A percentile compares a stretch with the other conserved stretches of the same genome.
Evolutionary conservation across 23 red algal genomes (phyloP).

Genomic region (Cyanidioschyzon merolae): DNA sequence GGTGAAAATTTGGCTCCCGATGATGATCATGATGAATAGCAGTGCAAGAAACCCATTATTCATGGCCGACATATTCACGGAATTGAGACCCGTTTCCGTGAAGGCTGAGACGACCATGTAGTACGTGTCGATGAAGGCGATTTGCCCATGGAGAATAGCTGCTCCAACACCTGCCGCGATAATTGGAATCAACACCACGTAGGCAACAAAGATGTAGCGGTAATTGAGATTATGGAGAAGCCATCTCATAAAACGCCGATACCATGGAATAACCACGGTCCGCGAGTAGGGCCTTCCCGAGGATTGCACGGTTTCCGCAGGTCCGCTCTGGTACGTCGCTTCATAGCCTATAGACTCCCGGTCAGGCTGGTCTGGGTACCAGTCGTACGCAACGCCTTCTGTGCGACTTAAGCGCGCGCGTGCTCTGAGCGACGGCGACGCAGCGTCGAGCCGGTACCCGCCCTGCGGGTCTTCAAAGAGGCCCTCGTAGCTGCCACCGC

Average conservation of each 20-base stretch:
- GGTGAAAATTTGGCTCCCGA: constrained; percentile 1
- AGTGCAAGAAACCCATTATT: constrained; percentile 3
- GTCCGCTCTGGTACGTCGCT: too few species aligned
- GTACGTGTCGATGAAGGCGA: constrained; percentile 13
- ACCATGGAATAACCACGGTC: background rate
- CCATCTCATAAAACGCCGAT: background rate
- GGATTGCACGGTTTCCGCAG: too few species aligned
- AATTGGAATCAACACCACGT: background rate
- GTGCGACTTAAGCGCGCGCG: too few species aligned
- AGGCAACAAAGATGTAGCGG: background rate
- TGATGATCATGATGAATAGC: constrained; percentile 9
- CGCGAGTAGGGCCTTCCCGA: too few species aligned
- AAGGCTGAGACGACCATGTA: background rate
- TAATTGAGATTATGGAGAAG: background rate
- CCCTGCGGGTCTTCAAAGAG: too few species aligned
- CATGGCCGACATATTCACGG: background rate
- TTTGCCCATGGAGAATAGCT: constrained; percentile 1
- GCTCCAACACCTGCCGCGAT: background rate
- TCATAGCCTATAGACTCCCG: too few species aligned
- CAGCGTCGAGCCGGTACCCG: too few species aligned
- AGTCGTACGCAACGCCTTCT: too few species aligned
- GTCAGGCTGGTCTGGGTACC: too few species aligned
- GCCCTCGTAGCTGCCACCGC: too few species aligned
- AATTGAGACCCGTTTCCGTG: background rate
- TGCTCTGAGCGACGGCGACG: too few species aligned